Evolutionary conservation across 768 basidiomycete species (phyloP).

Genomic region (Piloderma croceum): DNA sequence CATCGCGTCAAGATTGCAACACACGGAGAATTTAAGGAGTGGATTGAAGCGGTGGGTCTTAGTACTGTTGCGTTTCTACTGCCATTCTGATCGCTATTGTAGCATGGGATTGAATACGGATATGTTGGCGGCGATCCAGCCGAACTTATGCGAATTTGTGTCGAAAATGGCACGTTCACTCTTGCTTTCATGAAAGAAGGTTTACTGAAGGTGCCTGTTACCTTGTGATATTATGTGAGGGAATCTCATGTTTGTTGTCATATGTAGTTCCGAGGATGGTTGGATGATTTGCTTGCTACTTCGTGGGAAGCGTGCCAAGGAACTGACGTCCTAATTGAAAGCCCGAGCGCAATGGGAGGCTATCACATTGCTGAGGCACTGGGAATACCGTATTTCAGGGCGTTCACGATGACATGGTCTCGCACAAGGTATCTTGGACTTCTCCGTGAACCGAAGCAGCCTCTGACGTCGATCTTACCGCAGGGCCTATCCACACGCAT

Average conservation of each 20-base stretch:
- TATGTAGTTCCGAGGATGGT: slow-evolving; percentile 93
- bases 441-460: not conserved
- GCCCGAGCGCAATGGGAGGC: slow-evolving; percentile 95
- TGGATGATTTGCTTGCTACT: slow-evolving; percentile 91
- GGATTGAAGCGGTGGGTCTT: slow-evolving; percentile 84
- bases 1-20: slow-evolving; percentile 89
- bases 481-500: slow-evolving; percentile 94
- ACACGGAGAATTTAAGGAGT: slow-evolving; percentile 90
- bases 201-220: slow-evolving; percentile 62
- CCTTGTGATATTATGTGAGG: slow-evolving; percentile 3
- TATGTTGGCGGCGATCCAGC: slow-evolving; percentile 96
- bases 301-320: slow-evolving; percentile 96
- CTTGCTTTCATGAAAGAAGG: slow-evolving; percentile 92
- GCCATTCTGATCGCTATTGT: slow-evolving; percentile 2
- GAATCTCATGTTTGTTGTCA: slow-evolving; percentile 6
- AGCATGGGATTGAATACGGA: slow-evolving; percentile 96
- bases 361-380: slow-evolving; percentile 96
- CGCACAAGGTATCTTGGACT: slow-evolving; percentile 59
- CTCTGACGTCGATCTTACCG: slow-evolving; percentile 6
- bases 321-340: slow-evolving; percentile 90
- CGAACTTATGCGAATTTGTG: slow-evolving; percentile 94
- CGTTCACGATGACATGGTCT: slow-evolving; percentile 98
- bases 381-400: slow-evolving; percentile 87
- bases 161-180: slow-evolving; percentile 97
- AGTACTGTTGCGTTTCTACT: not conserved